Base-by-base conservation (phyloP, 2,329 filamentous ascomycete species). In the Diaporthe ampelina region DNA sequence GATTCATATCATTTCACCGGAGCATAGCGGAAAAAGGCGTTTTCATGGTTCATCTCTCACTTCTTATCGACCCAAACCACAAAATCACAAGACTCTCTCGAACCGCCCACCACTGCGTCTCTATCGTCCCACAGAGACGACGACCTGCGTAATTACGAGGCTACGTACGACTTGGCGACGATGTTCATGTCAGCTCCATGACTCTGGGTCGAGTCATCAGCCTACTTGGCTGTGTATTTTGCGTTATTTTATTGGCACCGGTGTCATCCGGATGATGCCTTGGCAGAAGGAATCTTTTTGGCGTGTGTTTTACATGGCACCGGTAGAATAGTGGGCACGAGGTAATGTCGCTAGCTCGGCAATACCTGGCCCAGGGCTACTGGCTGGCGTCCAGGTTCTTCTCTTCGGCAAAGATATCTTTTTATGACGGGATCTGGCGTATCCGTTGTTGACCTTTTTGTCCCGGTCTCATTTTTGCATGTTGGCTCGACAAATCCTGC, bases 1-100 rank as follows among this genome's bases (percentile, higher is more conserved):
- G 69, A 69, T 73, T 71, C 32, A 63, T 74, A 63, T 74, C 59
- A 61, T 69, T 58, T 73, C 68, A 73, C 21, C 37, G 69, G 69
- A 76, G 74, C 74, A 76, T 76, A 74, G 67, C 72, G 74, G 72
- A 65, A 70, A 45, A 74, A 56, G 67, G 71, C 70, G 70, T 72
- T 73, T 68, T 75, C 19, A 73, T 70, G 59, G 48, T 69, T 67
- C 61, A 73, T 45, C 50, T 45, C 50, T 72, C 48, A 57, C 24
- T 45, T 63, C 37, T 24, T 35, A 50, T 21, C 48, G 58, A 68
- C 63, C 45, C 26, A 54, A 54, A 56, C 37, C 48, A 57, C 59
- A 57, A 40, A 73, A 63, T 35, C n/a, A 57, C 29, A 57, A 52
- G 35, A 68, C n/a, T 40, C 40, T 54, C 24, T 24, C 70, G 26